Base-by-base conservation (phyloP, 1,284 basidiomycete genomes). In the Ustilago lituana region DNA sequence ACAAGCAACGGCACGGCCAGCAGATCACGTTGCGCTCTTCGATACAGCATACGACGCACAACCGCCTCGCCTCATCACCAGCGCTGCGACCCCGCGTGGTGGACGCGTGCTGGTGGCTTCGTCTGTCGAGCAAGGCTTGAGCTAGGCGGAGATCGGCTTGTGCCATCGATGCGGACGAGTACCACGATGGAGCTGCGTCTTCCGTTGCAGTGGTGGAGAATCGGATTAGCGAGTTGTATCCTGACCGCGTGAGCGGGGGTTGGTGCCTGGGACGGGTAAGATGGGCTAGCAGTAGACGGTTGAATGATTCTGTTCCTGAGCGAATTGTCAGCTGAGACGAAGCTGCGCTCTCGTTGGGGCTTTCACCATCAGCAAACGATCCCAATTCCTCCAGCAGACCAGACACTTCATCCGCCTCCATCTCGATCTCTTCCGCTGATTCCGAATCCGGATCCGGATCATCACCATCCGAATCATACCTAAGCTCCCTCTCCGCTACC, bases 1-100 rank as follows among this genome's bases (percentile, higher is more conserved):
- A 74, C 5, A 81, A 51, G 48, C 79, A 81, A n/a, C 77, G 74
- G 40, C 79, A 81, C 15, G 79, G 79, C 78, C 78, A 80, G 66
- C 69, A 73, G 31, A 80, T 73, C 19, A 80, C 67, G 20, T 72
- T 76, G 14, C 79, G 58, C 23, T 71, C 68, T n/a, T 53, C 57
- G 36, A 64, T 58, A 48, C 68, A 68, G 52, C 56, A 59, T 26
- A 57, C 53, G 24, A 57, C 65, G 40, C 68, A 71, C 2, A 71
- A 47, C 17, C 68, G 54, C 1, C 55, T 43, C 5, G 57, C 46
- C n/a, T 68, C 62, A n/a, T 63, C 59, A 11, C 8, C 35, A 5
- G 35, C 39, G 22, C 35, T 29, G 24, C 50, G 49, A 9, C 5
- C 9, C 5, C 9, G 12, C 10, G 7, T 20, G 11, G 24, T 10